Base-by-base conservation (phyloP, 2,329 filamentous ascomycete species). In the Calonectria henricotiae region DNA sequence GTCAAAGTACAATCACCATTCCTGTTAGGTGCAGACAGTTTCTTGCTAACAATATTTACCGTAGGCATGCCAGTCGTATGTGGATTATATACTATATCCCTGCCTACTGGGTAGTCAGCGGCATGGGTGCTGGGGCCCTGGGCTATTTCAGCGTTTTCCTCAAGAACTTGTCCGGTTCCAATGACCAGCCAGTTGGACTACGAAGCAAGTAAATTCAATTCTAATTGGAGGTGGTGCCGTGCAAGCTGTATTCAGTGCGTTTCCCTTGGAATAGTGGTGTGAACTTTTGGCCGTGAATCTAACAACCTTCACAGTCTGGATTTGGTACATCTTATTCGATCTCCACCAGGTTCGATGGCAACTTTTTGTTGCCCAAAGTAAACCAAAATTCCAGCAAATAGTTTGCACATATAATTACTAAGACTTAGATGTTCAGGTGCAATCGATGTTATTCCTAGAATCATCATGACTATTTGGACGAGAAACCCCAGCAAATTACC, bases 381-480 rank as follows among this genome's bases (percentile, higher is more conserved):
- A 55, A 70, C 37, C 12, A 15, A 8, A 15, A 17, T 15, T 2
- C 27, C 23, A 15, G 9, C 17, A 13, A 77, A 7, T 20, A 20
- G 4, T 1, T 25, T 43, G 5, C 11, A 30, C 7, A 7, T 30
- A 7, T 30, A 30, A 30, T 1, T 30, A 30, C 15, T 32, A 4
- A 15, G 1, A 64, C 23, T 35, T n/a, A 27, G 11, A 13, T 3
- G 5, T 8, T 44, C 2, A 71, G 83, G 80, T 20, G 62, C 83
- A 2, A 86, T 89, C 60, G 86, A 83, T 1, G 77, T 87, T 3
- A 79, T 87, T 3, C 84, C 85, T 1, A 83, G 82, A 65, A 86
- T 88, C 35, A 85, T 84, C n/a, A 87, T 89, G 85, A 86, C 82
- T 25, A 78, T 87, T n/a, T 88, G 87, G 87, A 88, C 86, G 0